A percentile compares a stretch with the other conserved stretches of the same genome.
Evolutionary conservation across 306 rosid species (phyloP).

Genomic region (Cicer pinnatifidum): DNA sequence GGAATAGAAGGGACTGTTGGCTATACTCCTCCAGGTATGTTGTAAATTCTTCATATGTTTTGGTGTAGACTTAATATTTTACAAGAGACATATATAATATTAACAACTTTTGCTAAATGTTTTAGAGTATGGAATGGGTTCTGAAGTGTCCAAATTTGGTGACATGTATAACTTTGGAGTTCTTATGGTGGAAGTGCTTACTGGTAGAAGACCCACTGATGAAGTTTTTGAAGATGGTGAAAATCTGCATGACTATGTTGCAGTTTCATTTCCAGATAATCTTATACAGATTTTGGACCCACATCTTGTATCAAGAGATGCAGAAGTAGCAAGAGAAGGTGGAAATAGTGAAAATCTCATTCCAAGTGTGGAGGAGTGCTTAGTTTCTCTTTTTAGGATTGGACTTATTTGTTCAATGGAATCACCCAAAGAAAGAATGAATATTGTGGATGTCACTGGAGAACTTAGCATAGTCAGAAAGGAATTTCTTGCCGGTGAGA

Average conservation of each 20-base stretch:
- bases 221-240: background rate
- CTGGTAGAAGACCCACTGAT: background rate
- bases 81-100: background rate
- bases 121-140: conserved; percentile 32
- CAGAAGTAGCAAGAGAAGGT: background rate
- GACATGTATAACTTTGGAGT: conserved; percentile 18
- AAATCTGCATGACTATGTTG: conserved; percentile 1
- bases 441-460: conserved; percentile 24
- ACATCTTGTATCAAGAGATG: conserved; percentile 7
- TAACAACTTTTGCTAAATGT: background rate
- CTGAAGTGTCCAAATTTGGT: background rate
- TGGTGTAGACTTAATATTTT: background rate
- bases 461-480: conserved; percentile 35
- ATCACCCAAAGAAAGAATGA: conserved; percentile 44
- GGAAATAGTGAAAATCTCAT: background rate
- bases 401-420: conserved; percentile 36
- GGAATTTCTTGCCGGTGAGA: background rate
- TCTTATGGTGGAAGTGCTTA: conserved; percentile 10
- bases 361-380: conserved; percentile 12
- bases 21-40: conserved; percentile 40
- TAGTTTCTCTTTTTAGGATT: conserved; percentile 34
- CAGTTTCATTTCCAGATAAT: background rate
- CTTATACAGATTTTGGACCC: conserved; percentile 24
- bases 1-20: conserved; percentile 43
- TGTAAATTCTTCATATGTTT: background rate